Conservation (phyloP, 257 asterid species). For the Scutellaria galericulata region DNA sequence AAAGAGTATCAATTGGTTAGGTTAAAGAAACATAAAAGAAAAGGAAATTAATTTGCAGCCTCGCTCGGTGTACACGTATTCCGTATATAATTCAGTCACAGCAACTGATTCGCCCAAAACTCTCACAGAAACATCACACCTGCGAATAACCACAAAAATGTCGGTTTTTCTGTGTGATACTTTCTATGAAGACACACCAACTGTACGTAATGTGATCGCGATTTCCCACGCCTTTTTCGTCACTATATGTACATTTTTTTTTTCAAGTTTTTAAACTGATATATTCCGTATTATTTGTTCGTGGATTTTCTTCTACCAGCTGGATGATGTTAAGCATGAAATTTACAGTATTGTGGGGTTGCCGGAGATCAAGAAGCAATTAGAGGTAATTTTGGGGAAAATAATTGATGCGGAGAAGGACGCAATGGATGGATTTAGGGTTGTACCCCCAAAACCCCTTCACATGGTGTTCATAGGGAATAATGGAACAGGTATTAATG, state of each 20-base stretch:
- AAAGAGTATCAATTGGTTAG: too few species aligned
- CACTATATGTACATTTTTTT: too few species aligned
- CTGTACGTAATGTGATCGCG: constrained; percentile 34
- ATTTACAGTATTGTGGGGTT: constrained; percentile 49
- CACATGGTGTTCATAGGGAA: constrained; percentile 63
- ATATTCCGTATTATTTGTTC: neutral
- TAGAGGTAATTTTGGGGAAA: constrained; percentile 46
- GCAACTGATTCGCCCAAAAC: constrained; percentile 10
- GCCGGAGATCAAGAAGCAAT: constrained; percentile 45
- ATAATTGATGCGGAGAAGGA: constrained; percentile 48
- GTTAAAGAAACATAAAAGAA: neutral
- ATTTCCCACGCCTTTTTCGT: neutral
- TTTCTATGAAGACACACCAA: constrained; percentile 45
- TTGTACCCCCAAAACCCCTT: constrained; percentile 61
- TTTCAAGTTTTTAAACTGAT: neutral
- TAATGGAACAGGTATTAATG: constrained; percentile 49
- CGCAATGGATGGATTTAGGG: constrained; percentile 45
- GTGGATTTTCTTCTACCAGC: constrained; percentile 27
- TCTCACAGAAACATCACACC: neutral
- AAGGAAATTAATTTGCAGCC: neutral
- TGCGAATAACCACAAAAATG: constrained; percentile 33
- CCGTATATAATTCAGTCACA: neutral
- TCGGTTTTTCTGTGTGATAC: constrained; percentile 40
- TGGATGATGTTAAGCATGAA: constrained; percentile 52
- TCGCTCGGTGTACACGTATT: neutral